A percentile compares a stretch with the other conserved stretches of the same genome.
These are phyloP conservation scores for Brassica rapa DNA, from an alignment of 345 rosid genomes.

Conservation along the genomic window DNA sequence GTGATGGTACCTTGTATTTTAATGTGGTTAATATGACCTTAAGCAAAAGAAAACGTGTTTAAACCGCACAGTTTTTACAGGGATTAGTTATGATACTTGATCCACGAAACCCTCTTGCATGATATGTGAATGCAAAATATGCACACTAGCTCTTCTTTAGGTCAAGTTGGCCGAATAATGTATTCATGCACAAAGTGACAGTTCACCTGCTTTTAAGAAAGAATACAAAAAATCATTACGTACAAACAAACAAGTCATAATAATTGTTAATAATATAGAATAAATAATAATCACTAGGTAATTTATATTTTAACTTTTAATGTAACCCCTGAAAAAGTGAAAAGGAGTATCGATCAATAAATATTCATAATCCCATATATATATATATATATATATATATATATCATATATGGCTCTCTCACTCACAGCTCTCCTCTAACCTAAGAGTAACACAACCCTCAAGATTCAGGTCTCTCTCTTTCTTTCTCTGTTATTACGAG, in stretches of 20 bases:
- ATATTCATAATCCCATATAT: not conserved
- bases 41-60: not conserved
- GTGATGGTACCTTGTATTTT: not conserved
- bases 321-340: not conserved
- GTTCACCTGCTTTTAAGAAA: not conserved
- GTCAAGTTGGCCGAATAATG: not conserved
- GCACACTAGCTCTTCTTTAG: not conserved
- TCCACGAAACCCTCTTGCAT: not conserved
- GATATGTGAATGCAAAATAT: not conserved
- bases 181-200: not conserved
- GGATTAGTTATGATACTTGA: not conserved
- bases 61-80: not conserved
- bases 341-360: not conserved
- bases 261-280: not conserved
- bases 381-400: no score
- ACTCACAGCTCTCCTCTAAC: conserved; percentile 1
- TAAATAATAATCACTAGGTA: not conserved
- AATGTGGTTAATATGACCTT: not conserved
- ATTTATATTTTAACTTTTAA: not conserved
- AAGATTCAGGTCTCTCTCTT: not conserved
- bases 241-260: not conserved
- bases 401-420: not conserved
- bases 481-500: not conserved
- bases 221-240: no score
- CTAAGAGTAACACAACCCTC: not conserved